Percentiles rank a stretch among this genome's conserved stretches.
Conservation (phyloP, 2,329 filamentous ascomycete species). For the Cercospora zeina region DNA sequence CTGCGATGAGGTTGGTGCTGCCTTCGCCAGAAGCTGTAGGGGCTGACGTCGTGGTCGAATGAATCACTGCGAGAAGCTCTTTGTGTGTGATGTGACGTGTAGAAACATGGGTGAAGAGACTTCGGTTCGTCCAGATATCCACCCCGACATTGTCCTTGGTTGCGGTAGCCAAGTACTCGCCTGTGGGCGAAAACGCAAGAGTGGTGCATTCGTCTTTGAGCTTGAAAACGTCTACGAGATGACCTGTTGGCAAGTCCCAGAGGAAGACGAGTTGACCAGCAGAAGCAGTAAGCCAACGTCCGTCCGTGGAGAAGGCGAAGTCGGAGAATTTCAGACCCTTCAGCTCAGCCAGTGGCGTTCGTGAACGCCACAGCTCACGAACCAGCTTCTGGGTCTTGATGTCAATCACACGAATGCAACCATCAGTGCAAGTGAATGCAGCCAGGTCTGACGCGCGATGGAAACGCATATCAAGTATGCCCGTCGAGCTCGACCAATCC, state of each 20-base stretch:
- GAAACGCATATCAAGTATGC: constrained; percentile 75
- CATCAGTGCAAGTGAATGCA: constrained; percentile 84
- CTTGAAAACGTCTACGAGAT: constrained; percentile 88
- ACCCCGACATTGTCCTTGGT: constrained; percentile 80
- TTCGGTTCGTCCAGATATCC: constrained; percentile 94
- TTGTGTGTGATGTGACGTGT: constrained; percentile 80
- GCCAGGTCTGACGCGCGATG: constrained; percentile 81
- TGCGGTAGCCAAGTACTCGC: constrained; percentile 91
- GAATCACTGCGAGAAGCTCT: constrained; percentile 63
- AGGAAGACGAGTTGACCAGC: constrained; percentile 79
- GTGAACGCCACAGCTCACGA: constrained; percentile 84
- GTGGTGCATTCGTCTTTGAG: constrained; percentile 77
- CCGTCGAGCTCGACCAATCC: constrained; percentile 76
- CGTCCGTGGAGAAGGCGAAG: constrained; percentile 78
- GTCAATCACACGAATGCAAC: constrained; percentile 84
- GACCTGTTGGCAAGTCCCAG: constrained; percentile 94
- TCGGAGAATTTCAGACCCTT: constrained; percentile 38
- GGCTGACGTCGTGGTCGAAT: constrained; percentile 27
- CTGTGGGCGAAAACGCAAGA: constrained; percentile 82
- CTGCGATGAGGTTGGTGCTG: constrained; percentile 61
- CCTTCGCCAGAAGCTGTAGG: constrained; percentile 83
- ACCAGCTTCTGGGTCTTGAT: constrained; percentile 87
- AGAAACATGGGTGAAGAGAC: constrained; percentile 83
- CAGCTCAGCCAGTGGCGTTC: constrained; percentile 32
- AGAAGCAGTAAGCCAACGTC: constrained; percentile 87